Base-by-base conservation (phyloP, 139 green algal species). In the Micractinium conductrix region DNA sequence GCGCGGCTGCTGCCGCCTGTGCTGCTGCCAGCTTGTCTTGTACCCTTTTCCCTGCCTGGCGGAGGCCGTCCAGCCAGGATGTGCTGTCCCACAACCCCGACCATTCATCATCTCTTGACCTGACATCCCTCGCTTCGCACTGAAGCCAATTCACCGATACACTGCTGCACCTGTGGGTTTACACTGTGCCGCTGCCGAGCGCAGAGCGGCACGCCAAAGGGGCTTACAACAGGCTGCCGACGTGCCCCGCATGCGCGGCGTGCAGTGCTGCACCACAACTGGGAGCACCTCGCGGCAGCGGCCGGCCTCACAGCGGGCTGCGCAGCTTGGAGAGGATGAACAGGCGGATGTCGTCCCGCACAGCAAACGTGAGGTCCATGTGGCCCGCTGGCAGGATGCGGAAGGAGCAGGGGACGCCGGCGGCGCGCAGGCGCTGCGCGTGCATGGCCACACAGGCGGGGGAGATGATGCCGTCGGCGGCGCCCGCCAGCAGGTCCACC, bases 361-460 rank as follows among this genome's bases (percentile, higher is more conserved):
- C 86, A 1, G 86, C 91, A 88, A 99, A 95, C 0, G 93, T 97
- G 87, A 98, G 98, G 81, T 98, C 96, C 81, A 98, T 90, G 89
- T 98, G 96, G 2, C 93, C 94, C 78, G 94, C 50, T 72, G 33
- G 53, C 26, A 97, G 97, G 90, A 98, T 93, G 58, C 91, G 91
- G 82, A 94, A 94, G 30, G 75, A 48, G 74, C 90, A 90, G 63
- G 89, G 33, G 4, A 93, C 55, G 9, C 91, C 91, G 3, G 90
- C 93, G 35, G 85, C 53, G 50, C 80, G 80, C 90, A 98, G 94
- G 2, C 50, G 74, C 7, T 90, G 45, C 26, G 88, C 90, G 88
- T 98, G 95, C 26, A 50, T 69, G 4, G 88, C 55, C 2, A 96
- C 89, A 84, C 95, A 93, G 33, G 84, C 45, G 38, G 70, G n/a